phyloP scores from a whole-genome alignment of 192 early-diverging fungal species.

The Thamnidium elegans region DNA sequence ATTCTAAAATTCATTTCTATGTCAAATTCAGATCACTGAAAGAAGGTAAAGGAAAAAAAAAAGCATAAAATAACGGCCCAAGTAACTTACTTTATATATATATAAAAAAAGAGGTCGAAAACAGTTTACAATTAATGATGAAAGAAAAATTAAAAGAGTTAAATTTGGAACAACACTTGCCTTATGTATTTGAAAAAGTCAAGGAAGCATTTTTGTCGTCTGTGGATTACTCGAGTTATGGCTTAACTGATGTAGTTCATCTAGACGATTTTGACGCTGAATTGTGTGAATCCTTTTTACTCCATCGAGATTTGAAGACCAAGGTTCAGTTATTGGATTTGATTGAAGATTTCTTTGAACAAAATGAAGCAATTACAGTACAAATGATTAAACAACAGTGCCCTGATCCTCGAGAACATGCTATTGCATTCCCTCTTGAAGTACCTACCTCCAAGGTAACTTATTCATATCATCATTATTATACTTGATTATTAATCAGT shows the following conservation, averaged over 20 bases:
- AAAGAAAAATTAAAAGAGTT: conserved; percentile 38
- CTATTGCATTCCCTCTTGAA: conserved; percentile 42
- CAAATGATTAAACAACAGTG: conserved; percentile 34
- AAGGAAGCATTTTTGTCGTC: conserved; percentile 45
- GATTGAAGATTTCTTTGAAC: conserved; percentile 54
- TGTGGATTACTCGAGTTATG: conserved; percentile 61
- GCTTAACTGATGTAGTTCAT: conserved; percentile 52
- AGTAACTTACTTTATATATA: no score
- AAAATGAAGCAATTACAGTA: conserved; percentile 43
- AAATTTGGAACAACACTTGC: conserved; percentile 47
- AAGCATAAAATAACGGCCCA: not conserved
- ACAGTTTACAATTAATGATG: conserved; percentile 40
- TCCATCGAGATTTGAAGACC: conserved; percentile 46
- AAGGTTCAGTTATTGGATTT: conserved; percentile 49
- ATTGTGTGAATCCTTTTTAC: conserved; percentile 46
- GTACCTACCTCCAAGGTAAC: conserved; percentile 44
- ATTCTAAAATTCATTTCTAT: conserved; percentile 49
- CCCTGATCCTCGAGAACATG: conserved; percentile 4
- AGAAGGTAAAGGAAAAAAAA: conserved; percentile 38
- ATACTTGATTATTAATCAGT: no score
- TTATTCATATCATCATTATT: no score
- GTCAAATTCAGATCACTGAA: conserved; percentile 47
- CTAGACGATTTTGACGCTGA: conserved; percentile 51
- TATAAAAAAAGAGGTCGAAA: conserved; percentile 45
- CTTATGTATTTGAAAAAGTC: conserved; percentile 43